Evolutionary conservation across 345 rosid genomes (phyloP).

Genomic region (Aethionema arabicum): DNA sequence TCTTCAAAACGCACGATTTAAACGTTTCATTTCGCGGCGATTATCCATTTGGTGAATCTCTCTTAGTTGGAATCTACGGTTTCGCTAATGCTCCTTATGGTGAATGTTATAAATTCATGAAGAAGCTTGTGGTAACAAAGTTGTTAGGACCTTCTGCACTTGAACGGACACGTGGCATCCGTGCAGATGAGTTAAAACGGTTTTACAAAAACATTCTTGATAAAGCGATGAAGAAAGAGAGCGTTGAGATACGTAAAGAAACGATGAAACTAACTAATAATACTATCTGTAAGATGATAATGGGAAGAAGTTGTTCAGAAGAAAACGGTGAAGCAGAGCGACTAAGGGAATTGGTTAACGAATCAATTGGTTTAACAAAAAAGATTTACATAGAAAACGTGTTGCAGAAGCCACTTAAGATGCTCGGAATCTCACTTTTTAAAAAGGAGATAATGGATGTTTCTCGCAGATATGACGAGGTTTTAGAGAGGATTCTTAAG

Average conservation of each 20-base stretch:
- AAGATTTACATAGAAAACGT: neutral
- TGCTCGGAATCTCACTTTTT: slow-evolving; percentile 38
- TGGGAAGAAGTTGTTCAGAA: no score
- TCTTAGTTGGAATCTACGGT: neutral
- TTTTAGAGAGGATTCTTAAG: slow-evolving; percentile 58
- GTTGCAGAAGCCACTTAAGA: slow-evolving; percentile 9
- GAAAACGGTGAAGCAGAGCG: no score
- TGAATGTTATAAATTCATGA: neutral
- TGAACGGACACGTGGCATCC: no score
- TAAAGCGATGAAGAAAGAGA: no score
- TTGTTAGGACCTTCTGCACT: no score
- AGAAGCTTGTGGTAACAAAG: slow-evolving; percentile 7
- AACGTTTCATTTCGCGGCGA: slow-evolving; percentile 10
- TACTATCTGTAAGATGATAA: no score
- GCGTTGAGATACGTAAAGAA: no score
- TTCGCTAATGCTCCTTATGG: neutral
- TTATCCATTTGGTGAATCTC: neutral
- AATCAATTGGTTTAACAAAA: neutral
- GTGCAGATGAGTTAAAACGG: no score
- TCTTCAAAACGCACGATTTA: slow-evolving; percentile 16
- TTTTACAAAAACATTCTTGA: no score
- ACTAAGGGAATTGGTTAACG: neutral
- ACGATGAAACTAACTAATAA: no score
- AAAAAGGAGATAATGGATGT: slow-evolving; percentile 51
- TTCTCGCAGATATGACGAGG: slow-evolving; percentile 38